These are phyloP conservation scores for Elaeagnus macrophylla DNA, from an alignment of 306 rosid species.

Conservation along the genomic window DNA sequence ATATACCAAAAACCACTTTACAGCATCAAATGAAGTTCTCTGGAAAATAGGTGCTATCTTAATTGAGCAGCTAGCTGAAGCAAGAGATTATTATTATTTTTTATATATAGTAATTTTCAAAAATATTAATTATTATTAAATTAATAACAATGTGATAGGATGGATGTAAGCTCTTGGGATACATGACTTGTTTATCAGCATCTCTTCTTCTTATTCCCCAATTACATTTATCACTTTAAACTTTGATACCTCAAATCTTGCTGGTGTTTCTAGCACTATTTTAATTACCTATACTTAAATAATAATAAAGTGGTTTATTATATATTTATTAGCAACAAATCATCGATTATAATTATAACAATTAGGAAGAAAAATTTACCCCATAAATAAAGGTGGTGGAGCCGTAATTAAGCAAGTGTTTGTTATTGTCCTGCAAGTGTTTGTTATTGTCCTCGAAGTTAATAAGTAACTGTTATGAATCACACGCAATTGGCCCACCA, in stretches of 20 bases:
- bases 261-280: constrained; percentile 69
- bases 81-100: too few relatives aligned
- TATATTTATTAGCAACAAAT: too few relatives aligned
- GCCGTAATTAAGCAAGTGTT: too few relatives aligned
- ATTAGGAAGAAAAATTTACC: too few relatives aligned
- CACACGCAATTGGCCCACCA: too few relatives aligned
- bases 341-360: too few relatives aligned
- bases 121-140: neutral
- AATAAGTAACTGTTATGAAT: too few relatives aligned
- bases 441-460: too few relatives aligned
- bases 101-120: neutral
- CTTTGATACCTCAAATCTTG: constrained; percentile 80
- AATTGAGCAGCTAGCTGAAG: constrained; percentile 70
- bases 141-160: constrained; percentile 64
- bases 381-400: too few relatives aligned
- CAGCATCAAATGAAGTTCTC: constrained; percentile 89
- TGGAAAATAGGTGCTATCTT: constrained; percentile 91
- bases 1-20: constrained; percentile 68
- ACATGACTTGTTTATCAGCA: too few relatives aligned
- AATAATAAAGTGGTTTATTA: too few relatives aligned
- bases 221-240: constrained; percentile 63
- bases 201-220: constrained; percentile 41
- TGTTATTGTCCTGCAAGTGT: too few relatives aligned
- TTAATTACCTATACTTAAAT: constrained; percentile 37
- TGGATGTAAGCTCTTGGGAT: constrained; percentile 87